Percentiles rank a stretch among this genome's conserved stretches.
Conservation (phyloP, 352 stramenopile species). For the Phytopythium vexans region DNA sequence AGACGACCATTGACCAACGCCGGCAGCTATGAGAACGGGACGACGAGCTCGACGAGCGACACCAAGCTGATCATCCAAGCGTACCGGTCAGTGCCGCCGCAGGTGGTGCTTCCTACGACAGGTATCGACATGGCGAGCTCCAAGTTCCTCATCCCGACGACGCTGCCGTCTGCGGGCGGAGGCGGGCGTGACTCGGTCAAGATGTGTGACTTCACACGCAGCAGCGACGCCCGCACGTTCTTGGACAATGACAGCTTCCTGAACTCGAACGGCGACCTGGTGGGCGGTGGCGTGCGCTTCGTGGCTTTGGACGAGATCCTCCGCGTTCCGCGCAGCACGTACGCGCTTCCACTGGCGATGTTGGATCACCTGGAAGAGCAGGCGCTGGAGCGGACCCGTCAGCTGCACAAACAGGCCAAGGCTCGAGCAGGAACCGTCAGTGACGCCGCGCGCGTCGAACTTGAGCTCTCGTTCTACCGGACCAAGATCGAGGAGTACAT, state of each 20-base stretch:
- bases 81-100: constrained; percentile 42
- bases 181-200: background rate
- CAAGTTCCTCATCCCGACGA: constrained; percentile 77
- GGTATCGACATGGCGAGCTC: constrained; percentile 70
- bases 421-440: constrained; percentile 12
- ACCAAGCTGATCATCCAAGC: constrained; percentile 39
- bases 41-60: constrained; percentile 37
- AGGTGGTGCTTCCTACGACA: constrained; percentile 52
- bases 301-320: constrained; percentile 80
- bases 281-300: constrained; percentile 33
- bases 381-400: constrained; percentile 44
- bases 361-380: constrained; percentile 73
- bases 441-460: constrained; percentile 30
- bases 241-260: constrained; percentile 72
- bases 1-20: background rate
- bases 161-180: constrained; percentile 28
- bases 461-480: constrained; percentile 59
- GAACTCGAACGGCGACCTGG: constrained; percentile 27
- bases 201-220: constrained; percentile 14
- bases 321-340: constrained; percentile 68
- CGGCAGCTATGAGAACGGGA: constrained; percentile 6
- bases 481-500: constrained; percentile 75
- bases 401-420: constrained; percentile 46
- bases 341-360: constrained; percentile 67
- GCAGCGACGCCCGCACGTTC: constrained; percentile 35